Evolutionary conservation across 2,329 filamentous ascomycete genomes (phyloP).

Genomic region (Beauveria asiatica): DNA sequence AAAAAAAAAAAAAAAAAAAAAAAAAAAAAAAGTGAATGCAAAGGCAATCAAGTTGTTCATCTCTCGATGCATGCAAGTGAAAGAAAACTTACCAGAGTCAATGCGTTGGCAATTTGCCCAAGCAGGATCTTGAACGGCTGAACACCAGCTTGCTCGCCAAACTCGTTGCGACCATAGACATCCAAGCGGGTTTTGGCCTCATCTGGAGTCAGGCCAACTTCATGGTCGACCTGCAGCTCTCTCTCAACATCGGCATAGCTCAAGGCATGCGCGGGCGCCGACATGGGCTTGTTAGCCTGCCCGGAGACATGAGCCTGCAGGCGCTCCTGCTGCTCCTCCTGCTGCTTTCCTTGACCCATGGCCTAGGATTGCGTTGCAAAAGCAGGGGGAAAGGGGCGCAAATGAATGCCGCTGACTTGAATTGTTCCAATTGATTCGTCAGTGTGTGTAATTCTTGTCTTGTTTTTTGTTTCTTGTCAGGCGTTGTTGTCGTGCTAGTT

Average conservation of each 20-base stretch:
- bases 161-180: slow-evolving; percentile 52
- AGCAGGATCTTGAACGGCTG: slow-evolving; percentile 55
- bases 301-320: slow-evolving; percentile 19
- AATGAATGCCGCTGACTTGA: background rate
- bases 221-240: slow-evolving; percentile 46
- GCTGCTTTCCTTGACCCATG: slow-evolving; percentile 20
- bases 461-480: background rate
- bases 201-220: slow-evolving; percentile 46
- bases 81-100: slow-evolving; percentile 49
- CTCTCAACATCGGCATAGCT: slow-evolving; percentile 40
- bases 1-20: background rate
- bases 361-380: slow-evolving; percentile 8
- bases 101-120: slow-evolving; percentile 58
- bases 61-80: no score
- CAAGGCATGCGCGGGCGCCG: slow-evolving; percentile 55
- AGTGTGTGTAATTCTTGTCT: no score
- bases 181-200: slow-evolving; percentile 48
- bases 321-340: slow-evolving; percentile 7
- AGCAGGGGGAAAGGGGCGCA: background rate
- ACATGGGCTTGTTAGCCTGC: slow-evolving; percentile 42
- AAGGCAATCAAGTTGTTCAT: background rate
- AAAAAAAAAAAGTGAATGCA: background rate
- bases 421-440: background rate
- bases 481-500: background rate
- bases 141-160: slow-evolving; percentile 52